phyloP scores from a whole-genome alignment of 306 rosid genomes.

The Chamaecrista fasciculata region DNA sequence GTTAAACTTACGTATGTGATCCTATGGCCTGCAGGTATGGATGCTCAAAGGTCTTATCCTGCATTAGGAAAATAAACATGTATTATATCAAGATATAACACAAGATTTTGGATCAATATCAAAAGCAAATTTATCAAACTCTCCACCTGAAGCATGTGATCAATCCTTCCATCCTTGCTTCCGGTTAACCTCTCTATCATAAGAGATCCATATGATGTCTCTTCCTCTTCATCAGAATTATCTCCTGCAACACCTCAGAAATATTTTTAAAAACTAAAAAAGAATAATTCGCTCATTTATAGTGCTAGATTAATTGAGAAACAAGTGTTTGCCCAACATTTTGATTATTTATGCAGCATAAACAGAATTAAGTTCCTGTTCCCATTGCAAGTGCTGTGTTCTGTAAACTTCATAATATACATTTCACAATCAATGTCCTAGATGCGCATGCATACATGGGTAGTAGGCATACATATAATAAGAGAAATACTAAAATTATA shows the following conservation, averaged over 20 bases:
- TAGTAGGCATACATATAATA: not conserved
- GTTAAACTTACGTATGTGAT: slow-evolving; percentile 76
- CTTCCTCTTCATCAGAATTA: slow-evolving; percentile 57
- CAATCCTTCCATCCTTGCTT: slow-evolving; percentile 73
- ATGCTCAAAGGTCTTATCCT: slow-evolving; percentile 94
- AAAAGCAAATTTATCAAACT: slow-evolving; percentile 20
- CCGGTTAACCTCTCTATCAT: slow-evolving; percentile 88
- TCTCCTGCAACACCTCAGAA: slow-evolving; percentile 41
- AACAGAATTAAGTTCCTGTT: slow-evolving; percentile 19
- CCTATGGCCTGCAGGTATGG: slow-evolving; percentile 87
- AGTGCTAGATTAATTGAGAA: slow-evolving; percentile 19
- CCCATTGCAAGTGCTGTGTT: slow-evolving; percentile 12
- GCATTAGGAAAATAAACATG: slow-evolving; percentile 40
- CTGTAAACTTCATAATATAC: not conserved
- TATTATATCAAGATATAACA: not conserved
- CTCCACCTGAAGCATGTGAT: slow-evolving; percentile 89
- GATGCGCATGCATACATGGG: not conserved
- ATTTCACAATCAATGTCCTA: slow-evolving; percentile 10
- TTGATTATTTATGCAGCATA: slow-evolving; percentile 14
- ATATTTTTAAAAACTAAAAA: slow-evolving; percentile 8
- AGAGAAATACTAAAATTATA: not conserved
- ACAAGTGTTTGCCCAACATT: not conserved
- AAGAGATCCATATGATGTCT: slow-evolving; percentile 71
- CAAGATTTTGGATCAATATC: slow-evolving; percentile 12
- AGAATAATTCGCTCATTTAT: slow-evolving; percentile 17